Evolutionary conservation across 2,329 filamentous ascomycete genomes (phyloP).

Genomic region (Colletotrichum sp.): DNA sequence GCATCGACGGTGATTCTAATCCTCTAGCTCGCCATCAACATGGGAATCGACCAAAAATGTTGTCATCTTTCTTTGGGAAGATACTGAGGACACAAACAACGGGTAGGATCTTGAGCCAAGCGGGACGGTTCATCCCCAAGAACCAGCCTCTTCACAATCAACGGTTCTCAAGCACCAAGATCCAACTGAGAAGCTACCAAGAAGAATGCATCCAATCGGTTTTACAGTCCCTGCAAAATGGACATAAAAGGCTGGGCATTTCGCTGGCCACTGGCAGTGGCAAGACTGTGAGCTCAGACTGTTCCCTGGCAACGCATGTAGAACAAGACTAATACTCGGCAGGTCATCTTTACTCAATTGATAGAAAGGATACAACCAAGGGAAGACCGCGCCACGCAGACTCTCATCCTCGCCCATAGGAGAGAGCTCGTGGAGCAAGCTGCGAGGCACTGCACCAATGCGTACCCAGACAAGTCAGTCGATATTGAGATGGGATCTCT

Average conservation of each 20-base stretch:
- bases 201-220: constrained; percentile 91
- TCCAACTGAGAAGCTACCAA: constrained; percentile 82
- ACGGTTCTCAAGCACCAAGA: constrained; percentile 8
- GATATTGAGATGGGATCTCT: constrained; percentile 91
- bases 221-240: constrained; percentile 68
- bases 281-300: constrained; percentile 68
- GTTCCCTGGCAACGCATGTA: constrained; percentile 12
- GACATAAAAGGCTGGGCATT: constrained; percentile 81
- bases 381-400: constrained; percentile 68
- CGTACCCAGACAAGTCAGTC: constrained; percentile 81
- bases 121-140: background rate
- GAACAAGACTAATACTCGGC: background rate
- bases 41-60: background rate
- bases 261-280: constrained; percentile 88
- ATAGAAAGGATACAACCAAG: constrained; percentile 75
- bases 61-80: background rate
- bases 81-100: background rate
- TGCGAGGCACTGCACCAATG: constrained; percentile 78
- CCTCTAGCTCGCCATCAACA: background rate
- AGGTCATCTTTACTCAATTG: constrained; percentile 96
- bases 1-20: background rate
- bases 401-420: constrained; percentile 90
- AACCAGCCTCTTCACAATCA: background rate
- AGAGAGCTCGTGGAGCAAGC: constrained; percentile 95
- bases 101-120: background rate